Conservation (phyloP, 371 early-diverging fungal species). For the Rhizopus delemar region DNA sequence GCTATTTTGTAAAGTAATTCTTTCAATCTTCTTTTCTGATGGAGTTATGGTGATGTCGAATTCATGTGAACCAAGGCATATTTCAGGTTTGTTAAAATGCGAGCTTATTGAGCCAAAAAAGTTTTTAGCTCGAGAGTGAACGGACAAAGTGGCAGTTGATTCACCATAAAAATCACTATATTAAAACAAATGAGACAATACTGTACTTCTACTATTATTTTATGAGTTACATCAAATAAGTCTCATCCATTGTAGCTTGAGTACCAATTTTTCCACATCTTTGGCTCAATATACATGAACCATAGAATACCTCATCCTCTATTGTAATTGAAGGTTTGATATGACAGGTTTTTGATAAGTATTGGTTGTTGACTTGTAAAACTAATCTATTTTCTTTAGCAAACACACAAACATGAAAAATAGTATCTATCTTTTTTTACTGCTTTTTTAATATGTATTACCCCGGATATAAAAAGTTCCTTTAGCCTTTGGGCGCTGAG, state of each 20-base stretch:
- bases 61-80: conserved; percentile 32
- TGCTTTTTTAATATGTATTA: conserved; percentile 11
- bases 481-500: conserved; percentile 17
- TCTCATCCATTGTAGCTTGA: conserved; percentile 46
- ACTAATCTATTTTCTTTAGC: conserved; percentile 22
- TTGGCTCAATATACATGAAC: conserved; percentile 26
- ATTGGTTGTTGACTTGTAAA: conserved; percentile 40
- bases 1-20: conserved; percentile 24
- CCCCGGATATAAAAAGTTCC: conserved; percentile 47
- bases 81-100: conserved; percentile 24
- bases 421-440: not conserved
- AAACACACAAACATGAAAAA: not conserved
- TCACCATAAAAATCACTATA: conserved; percentile 39
- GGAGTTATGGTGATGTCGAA: conserved; percentile 32
- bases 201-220: not conserved
- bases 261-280: conserved; percentile 44
- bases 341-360: conserved; percentile 30
- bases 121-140: conserved; percentile 34
- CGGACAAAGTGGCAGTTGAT: conserved; percentile 20
- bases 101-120: conserved; percentile 21
- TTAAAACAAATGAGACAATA: not conserved
- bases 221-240: conserved; percentile 33
- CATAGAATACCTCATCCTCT: conserved; percentile 33
- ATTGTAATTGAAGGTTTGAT: conserved; percentile 37
- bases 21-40: conserved; percentile 35